Evolutionary conservation across 352 stramenopile genomes (phyloP).

Genomic region (Globisporangium middletonii): DNA sequence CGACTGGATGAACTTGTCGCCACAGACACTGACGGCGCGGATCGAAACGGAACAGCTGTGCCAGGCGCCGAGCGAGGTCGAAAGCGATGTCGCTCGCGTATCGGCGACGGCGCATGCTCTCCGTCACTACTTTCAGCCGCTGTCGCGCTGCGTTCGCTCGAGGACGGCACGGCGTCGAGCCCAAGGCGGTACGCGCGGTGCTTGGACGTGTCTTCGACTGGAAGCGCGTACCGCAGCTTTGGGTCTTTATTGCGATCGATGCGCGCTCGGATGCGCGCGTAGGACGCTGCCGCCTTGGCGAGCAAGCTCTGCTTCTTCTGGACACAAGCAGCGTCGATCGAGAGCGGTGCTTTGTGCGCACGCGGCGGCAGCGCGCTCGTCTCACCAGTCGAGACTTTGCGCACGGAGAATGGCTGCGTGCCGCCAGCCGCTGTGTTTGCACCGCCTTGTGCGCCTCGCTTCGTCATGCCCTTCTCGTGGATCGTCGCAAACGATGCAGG

Average conservation of each 20-base stretch:
- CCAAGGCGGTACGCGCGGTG: constrained; percentile 48
- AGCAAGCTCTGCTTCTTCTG: constrained; percentile 24
- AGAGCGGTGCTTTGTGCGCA: constrained; percentile 14
- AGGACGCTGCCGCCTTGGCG: constrained; percentile 21
- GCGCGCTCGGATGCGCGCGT: constrained; percentile 21
- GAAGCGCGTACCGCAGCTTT: constrained; percentile 36
- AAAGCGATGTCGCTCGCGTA: constrained; percentile 13
- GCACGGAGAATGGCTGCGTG: constrained; percentile 26
- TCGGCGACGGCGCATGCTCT: not conserved
- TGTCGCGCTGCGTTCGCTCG: constrained; percentile 4
- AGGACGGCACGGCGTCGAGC: constrained; percentile 33
- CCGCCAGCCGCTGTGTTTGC: constrained; percentile 4
- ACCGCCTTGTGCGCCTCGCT: constrained; percentile 2
- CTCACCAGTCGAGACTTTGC: constrained; percentile 5
- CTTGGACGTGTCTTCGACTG: constrained; percentile 32
- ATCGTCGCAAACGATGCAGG: constrained; percentile 27
- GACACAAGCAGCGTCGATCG: constrained; percentile 20
- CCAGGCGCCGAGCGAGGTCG: constrained; percentile 30
- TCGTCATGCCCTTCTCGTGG: constrained; percentile 13
- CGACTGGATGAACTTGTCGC: not conserved
- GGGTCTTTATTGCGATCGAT: constrained; percentile 35
- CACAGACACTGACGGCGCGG: not conserved
- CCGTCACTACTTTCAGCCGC: not conserved
- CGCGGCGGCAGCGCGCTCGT: constrained; percentile 5
- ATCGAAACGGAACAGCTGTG: constrained; percentile 9